Base-by-base conservation (phyloP, 257 asterid species). In the Scutellaria minor region DNA sequence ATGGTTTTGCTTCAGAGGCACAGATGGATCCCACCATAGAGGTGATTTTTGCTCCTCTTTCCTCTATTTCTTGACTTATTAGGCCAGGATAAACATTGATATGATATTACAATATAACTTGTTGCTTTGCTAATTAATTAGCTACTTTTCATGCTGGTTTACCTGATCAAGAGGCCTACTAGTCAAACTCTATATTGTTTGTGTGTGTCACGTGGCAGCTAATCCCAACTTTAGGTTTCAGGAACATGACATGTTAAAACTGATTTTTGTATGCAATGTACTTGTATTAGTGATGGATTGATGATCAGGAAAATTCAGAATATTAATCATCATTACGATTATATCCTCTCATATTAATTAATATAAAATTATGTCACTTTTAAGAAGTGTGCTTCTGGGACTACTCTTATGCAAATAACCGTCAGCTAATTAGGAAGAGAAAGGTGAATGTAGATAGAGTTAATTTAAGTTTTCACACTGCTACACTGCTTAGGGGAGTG, bases 1-100 rank as follows among this genome's bases (percentile, higher is more conserved):
- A 87, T 75, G 98, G 98, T 67, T 95, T 95, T 85, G 95, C 97
- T 79, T 89, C 99, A 9, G 97, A 95, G 84, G 97, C 89, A 41
- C 99, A 90, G 78, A 88, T 83, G 97, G 98, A 87, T 60, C 99
- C 99, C 18, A 92, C 98, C 18, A 67, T 95, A 13, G 99, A 92
- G 98, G 99, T 92, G 72, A 56, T 67, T 7, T 39, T 79, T 64
- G 20, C 61, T 44, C 67, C 66, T 51, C 58, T 31, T 67, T 48
- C 40, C 64, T 47, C 58, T 22, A 10, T 65, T 15, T 46, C 35
- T 63, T 22, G 47, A 64, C 75, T 53, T 56, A 39, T 51, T 41
- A 31, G 62, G 53, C 56, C 40, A 31, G 35, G 27, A 56, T 53
- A 63, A 51, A 50, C 62, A 27, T 39, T 37, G 15, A 54, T 40